Conservation (phyloP, 176 grass and related monocot species). For the Metroxylon sagu region DNA sequence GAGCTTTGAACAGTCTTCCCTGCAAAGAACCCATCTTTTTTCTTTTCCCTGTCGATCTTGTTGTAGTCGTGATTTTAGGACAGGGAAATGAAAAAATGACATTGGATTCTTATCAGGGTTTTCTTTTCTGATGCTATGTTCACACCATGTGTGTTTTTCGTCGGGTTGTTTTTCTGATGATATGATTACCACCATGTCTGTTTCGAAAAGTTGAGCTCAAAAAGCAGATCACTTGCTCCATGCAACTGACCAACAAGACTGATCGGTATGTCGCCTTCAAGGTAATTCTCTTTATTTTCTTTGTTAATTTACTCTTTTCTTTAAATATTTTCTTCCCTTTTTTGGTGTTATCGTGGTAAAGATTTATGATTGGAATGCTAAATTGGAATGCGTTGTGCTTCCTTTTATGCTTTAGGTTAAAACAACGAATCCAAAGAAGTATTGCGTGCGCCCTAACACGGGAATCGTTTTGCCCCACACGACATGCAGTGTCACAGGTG, state of each 20-base stretch:
- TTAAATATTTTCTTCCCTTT: neutral
- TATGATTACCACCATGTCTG: slow-evolving; percentile 7
- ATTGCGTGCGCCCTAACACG: slow-evolving; percentile 66
- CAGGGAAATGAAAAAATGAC: too few species aligned
- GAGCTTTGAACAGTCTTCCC: too few species aligned
- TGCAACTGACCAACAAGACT: slow-evolving; percentile 81
- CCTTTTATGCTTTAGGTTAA: slow-evolving; percentile 50
- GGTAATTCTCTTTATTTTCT: slow-evolving; percentile 24
- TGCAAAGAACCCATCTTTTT: too few species aligned
- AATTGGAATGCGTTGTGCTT: neutral
- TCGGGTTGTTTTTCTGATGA: neutral
- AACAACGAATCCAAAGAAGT: slow-evolving; percentile 80
- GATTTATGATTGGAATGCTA: too few species aligned
- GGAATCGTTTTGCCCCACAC: slow-evolving; percentile 46
- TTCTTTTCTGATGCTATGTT: too few species aligned
- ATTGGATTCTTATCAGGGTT: too few species aligned
- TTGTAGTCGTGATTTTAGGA: too few species aligned
- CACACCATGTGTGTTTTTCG: too few species aligned
- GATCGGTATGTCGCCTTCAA: slow-evolving; percentile 79
- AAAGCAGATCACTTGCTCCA: slow-evolving; percentile 52
- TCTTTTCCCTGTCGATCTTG: too few species aligned
- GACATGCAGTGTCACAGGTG: slow-evolving; percentile 48
- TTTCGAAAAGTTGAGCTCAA: slow-evolving; percentile 51
- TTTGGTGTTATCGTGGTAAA: neutral
- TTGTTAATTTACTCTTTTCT: neutral